Evolutionary conservation across 1,284 basidiomycete species (phyloP).

Genomic region (Takashimella tepidaria): DNA sequence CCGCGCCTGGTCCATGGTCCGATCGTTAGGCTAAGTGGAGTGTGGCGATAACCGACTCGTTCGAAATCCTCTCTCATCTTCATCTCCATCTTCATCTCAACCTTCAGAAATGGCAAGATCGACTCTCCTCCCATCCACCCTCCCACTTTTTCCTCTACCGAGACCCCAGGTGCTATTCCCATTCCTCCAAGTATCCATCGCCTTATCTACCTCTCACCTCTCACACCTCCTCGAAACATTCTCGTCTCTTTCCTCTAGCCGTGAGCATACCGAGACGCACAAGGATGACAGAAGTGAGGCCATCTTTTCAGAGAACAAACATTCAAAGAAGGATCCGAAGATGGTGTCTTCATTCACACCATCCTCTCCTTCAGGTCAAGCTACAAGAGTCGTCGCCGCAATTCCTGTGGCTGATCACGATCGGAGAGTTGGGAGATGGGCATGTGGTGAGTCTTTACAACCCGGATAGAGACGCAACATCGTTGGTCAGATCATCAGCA

Average conservation of each 20-base stretch:
- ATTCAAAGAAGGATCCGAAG: too few relatives aligned
- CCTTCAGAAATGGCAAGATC: slow-evolving; percentile 9
- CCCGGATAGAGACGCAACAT: background rate
- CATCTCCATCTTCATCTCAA: background rate
- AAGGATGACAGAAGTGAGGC: too few relatives aligned
- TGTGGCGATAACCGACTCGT: background rate
- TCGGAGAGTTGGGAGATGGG: slow-evolving; percentile 41
- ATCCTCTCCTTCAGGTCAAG: background rate
- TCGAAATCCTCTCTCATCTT: background rate
- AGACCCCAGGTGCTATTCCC: slow-evolving; percentile 40
- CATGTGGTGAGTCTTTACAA: slow-evolving; percentile 27
- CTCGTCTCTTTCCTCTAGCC: too few relatives aligned
- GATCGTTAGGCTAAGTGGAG: too few relatives aligned
- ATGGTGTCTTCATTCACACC: background rate
- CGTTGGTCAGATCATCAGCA: background rate
- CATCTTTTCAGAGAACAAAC: too few relatives aligned
- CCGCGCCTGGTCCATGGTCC: background rate
- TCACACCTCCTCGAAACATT: slow-evolving; percentile 31
- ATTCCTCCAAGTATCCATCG: slow-evolving; percentile 25
- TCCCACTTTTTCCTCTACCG: slow-evolving; percentile 37
- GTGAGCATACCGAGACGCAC: slow-evolving; percentile 23
- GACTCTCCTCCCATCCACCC: slow-evolving; percentile 34
- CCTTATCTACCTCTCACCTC: slow-evolving; percentile 26
- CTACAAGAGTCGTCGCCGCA: slow-evolving; percentile 24
- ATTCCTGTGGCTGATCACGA: slow-evolving; percentile 41